Evolutionary conservation across 352 stramenopile genomes (phyloP).

Genomic region (Blastocystis sp.): DNA sequence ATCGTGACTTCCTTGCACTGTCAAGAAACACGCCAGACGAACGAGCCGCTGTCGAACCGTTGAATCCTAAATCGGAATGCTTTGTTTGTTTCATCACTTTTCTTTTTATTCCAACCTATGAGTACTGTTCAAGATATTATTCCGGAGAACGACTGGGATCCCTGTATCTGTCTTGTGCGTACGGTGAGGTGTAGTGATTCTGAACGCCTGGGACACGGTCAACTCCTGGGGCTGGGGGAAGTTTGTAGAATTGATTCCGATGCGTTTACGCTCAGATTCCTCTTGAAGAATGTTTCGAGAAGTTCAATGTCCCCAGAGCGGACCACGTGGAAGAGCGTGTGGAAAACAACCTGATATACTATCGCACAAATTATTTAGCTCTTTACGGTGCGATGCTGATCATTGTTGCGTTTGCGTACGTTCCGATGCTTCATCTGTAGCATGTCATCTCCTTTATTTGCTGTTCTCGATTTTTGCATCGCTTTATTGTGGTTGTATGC

Average conservation of each 20-base stretch:
- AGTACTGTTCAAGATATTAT: slow-evolving; percentile 13
- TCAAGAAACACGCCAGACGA: slow-evolving; percentile 18
- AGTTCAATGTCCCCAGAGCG: slow-evolving; percentile 25
- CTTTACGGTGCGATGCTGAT: slow-evolving; percentile 3
- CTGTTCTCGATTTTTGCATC: not conserved
- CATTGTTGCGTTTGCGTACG: not conserved
- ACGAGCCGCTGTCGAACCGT: not conserved
- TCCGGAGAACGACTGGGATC: slow-evolving; percentile 40
- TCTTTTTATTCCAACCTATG: not conserved
- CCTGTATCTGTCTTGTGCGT: not conserved
- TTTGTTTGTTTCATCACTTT: not conserved
- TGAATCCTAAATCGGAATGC: not conserved
- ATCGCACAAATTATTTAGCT: slow-evolving; percentile 34
- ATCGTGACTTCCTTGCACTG: slow-evolving; percentile 7
- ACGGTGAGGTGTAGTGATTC: not conserved
- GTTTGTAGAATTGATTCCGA: not conserved
- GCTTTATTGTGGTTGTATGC: not conserved
- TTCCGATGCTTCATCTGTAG: not conserved
- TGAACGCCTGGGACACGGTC: not conserved
- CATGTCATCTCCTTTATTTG: slow-evolving; percentile 23
- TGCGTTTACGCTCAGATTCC: not conserved
- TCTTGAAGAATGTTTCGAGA: slow-evolving; percentile 33
- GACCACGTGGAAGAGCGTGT: not conserved
- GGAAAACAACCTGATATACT: slow-evolving; percentile 44
- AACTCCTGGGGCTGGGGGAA: slow-evolving; percentile 50